Evolutionary conservation across 2,329 filamentous ascomycete species (phyloP), one percentile per base, ranked within the genome.

Genomic region (Claviceps sp.): DNA sequence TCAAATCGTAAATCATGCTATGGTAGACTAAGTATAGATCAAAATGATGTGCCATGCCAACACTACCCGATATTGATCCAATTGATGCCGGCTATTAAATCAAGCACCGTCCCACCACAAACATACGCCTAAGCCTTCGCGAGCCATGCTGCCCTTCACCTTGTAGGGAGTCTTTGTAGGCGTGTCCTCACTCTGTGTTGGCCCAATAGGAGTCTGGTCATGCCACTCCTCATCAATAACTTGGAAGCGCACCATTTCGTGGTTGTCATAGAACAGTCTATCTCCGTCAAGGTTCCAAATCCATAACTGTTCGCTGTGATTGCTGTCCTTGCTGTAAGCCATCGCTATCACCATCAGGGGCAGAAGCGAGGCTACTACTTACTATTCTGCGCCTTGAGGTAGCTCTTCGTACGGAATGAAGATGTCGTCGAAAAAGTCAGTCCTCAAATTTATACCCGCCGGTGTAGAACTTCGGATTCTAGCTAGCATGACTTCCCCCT

Each of bases 391-490:
- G n/a, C 80, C 82, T 29, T 86, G 80, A 40, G 89, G 86, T 4
- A 95, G 75, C 56, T 87, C 80, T 51, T 82, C 77, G 38, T 79
- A 80, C 1, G 79, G 88, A 56, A 97, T 81, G 53, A 88, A 84
- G 36, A 98, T 88, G 56, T 97, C 90, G 59, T 91, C 86, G 60
- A 96, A 98, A 66, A 98, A 98, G 56, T 95, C 88, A 4, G 90
- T 84, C 47, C 83, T 82, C 54, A 97, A 75, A 61, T 82, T 80
- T 61, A 94, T 88, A 39, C 86, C 89, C 1, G 82, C 72, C 7
- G 82, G 75, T 1, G 78, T 84, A 38, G 83, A 83, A 57, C 81
- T 83, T 56, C 83, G 83, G 66, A 98, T 96, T 57, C 82, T 84
- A 16, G 87, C 93, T 45, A 87, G 75, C 61, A 98, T 77, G 54